phyloP scores from a whole-genome alignment of 305 asterid genomes.

The Rubia occidens region DNA sequence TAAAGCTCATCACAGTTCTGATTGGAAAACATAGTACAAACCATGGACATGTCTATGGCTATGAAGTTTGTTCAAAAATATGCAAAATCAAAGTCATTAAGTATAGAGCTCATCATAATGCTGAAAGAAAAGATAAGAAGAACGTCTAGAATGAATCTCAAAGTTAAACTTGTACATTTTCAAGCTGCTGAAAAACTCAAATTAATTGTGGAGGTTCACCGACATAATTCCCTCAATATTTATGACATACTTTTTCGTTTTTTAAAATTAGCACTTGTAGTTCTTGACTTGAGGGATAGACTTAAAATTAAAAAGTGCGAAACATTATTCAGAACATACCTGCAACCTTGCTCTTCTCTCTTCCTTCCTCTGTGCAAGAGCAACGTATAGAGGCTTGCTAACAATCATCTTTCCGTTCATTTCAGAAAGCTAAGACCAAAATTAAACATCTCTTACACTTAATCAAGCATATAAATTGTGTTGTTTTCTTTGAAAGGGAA shows the following conservation, averaged over 20 bases:
- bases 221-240: background rate
- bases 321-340: conserved; percentile 20
- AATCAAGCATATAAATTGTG: background rate
- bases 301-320: conserved; percentile 2
- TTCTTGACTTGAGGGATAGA: background rate
- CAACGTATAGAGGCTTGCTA: conserved; percentile 46
- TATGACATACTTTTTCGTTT: background rate
- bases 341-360: conserved; percentile 49
- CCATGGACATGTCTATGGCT: too few species aligned
- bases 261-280: background rate
- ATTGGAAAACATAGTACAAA: too few species aligned
- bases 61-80: background rate
- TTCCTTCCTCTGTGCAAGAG: conserved; percentile 49
- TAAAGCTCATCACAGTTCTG: background rate
- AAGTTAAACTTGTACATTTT: background rate
- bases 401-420: conserved; percentile 46
- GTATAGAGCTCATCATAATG: background rate
- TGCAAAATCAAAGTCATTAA: background rate
- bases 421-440: conserved; percentile 27
- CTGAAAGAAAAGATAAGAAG: too few species aligned
- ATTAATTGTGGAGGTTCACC: background rate
- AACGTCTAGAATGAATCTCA: background rate
- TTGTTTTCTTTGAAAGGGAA: background rate
- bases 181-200: background rate
- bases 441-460: background rate